These are phyloP conservation scores for Huntiella abstrusa DNA, from an alignment of 2,329 filamentous ascomycete genomes.

Conservation along the genomic window DNA sequence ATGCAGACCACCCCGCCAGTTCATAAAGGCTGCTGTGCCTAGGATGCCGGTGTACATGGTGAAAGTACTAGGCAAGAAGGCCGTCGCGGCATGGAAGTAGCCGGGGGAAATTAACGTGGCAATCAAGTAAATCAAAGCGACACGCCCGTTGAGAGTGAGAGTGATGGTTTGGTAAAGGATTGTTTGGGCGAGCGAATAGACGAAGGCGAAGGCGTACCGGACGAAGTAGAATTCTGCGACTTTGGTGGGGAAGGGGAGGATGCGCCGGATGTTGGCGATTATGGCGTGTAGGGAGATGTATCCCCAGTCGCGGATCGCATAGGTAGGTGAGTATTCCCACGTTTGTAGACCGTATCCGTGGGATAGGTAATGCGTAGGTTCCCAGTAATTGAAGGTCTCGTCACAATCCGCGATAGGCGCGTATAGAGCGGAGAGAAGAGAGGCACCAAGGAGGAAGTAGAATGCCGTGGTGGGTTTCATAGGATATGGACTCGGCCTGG, in stretches of 20 bases:
- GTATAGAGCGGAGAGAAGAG: conserved; percentile 57
- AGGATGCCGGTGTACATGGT: conserved; percentile 89
- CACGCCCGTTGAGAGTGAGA: conserved; percentile 57
- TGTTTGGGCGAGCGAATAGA: conserved; percentile 68
- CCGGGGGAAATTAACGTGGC: conserved; percentile 64
- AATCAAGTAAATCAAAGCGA: conserved; percentile 70
- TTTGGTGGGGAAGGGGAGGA: conserved; percentile 44
- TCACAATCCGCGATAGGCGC: conserved; percentile 95
- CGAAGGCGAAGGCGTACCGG: conserved; percentile 51
- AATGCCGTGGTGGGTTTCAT: conserved; percentile 60
- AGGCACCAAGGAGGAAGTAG: conserved; percentile 58
- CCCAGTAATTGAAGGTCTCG: conserved; percentile 99
- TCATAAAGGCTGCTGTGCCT: conserved; percentile 75
- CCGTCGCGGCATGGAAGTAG: conserved; percentile 78
- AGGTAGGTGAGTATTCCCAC: conserved; percentile 95
- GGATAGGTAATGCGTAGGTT: conserved; percentile 82
- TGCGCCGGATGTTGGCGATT: conserved; percentile 44
- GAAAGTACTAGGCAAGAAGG: conserved; percentile 85
- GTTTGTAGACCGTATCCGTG: conserved; percentile 91
- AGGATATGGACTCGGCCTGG: conserved; percentile 18
- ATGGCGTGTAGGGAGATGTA: conserved; percentile 68
- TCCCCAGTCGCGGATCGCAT: conserved; percentile 86
- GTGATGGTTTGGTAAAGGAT: conserved; percentile 63
- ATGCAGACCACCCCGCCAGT: conserved; percentile 62
- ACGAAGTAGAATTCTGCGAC: conserved; percentile 73